Percentiles rank a stretch among this genome's conserved stretches.
Evolutionary conservation across 2,329 filamentous ascomycete species (phyloP).

Genomic region (Cercospora sp.): DNA sequence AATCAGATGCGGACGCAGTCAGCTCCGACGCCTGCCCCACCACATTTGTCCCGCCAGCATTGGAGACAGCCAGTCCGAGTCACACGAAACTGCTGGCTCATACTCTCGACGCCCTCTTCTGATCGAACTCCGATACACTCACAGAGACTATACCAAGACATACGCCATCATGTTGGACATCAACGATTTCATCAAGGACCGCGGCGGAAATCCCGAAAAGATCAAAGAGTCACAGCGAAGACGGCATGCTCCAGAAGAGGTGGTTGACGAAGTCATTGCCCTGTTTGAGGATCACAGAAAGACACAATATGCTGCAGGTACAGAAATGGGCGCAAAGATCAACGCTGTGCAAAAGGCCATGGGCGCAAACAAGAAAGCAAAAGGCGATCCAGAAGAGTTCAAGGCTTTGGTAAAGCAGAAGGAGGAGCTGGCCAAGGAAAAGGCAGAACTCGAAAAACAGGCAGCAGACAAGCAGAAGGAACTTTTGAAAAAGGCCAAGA

Average conservation of each 20-base stretch:
- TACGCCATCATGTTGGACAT: conserved; percentile 44
- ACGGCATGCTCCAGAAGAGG: conserved; percentile 75
- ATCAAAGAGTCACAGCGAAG: conserved; percentile 89
- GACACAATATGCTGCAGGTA: conserved; percentile 59
- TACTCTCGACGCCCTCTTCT: neutral
- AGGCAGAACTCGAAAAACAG: conserved; percentile 73
- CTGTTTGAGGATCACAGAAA: conserved; percentile 83
- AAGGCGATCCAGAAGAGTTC: conserved; percentile 82
- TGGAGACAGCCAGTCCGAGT: conserved; percentile 3
- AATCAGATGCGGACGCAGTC: conserved; percentile 1
- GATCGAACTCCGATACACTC: neutral
- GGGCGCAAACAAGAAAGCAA: conserved; percentile 87
- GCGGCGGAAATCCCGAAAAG: conserved; percentile 85
- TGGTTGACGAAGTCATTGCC: conserved; percentile 86
- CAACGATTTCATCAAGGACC: conserved; percentile 65
- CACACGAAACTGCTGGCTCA: neutral
- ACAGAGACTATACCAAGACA: neutral
- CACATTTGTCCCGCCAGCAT: conserved; percentile 11
- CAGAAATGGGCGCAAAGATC: conserved; percentile 79
- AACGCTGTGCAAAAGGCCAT: conserved; percentile 90
- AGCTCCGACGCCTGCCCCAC: conserved; percentile 1
- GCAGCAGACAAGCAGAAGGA: conserved; percentile 73
- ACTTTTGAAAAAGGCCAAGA: conserved; percentile 76
- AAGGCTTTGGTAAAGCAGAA: conserved; percentile 78
- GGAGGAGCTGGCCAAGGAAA: conserved; percentile 73